These are phyloP conservation scores for Lagerstroemia speciosa DNA, from an alignment of 345 rosid genomes.

Conservation along the genomic window DNA sequence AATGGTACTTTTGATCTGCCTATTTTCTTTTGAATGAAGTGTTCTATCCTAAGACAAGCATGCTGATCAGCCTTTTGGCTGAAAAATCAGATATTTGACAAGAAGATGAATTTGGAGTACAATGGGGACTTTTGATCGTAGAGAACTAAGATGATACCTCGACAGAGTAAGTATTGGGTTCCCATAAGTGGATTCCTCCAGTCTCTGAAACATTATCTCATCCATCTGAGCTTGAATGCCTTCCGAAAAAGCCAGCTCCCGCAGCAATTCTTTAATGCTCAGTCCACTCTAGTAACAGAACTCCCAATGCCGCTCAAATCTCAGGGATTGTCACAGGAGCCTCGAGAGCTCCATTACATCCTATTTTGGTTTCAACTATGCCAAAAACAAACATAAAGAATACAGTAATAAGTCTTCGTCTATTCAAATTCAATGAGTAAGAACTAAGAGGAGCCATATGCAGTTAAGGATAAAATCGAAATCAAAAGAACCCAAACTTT, in stretches of 20 bases:
- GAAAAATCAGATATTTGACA: background rate
- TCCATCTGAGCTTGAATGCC: conserved; percentile 92
- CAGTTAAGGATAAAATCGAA: no score
- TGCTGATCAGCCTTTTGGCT: background rate
- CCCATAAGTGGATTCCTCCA: conserved; percentile 43
- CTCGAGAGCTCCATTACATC: no score
- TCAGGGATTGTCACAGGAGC: conserved; percentile 56
- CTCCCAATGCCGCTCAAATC: conserved; percentile 54
- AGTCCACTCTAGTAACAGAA: conserved; percentile 64
- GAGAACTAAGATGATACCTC: conserved; percentile 66
- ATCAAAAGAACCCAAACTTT: background rate
- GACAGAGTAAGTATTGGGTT: conserved; percentile 47
- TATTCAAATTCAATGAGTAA: no score
- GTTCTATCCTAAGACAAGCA: background rate
- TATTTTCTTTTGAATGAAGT: no score
- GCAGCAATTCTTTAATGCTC: conserved; percentile 45
- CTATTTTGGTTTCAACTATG: no score
- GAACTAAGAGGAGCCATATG: no score
- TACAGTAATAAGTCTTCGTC: no score
- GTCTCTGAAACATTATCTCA: conserved; percentile 62
- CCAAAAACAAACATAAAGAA: no score
- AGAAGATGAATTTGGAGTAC: no score
- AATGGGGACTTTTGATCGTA: no score
- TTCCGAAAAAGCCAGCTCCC: conserved; percentile 39
- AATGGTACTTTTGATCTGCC: no score